Base-by-base conservation (phyloP, 2,329 filamentous ascomycete genomes). In the Nemania bipapillata region DNA sequence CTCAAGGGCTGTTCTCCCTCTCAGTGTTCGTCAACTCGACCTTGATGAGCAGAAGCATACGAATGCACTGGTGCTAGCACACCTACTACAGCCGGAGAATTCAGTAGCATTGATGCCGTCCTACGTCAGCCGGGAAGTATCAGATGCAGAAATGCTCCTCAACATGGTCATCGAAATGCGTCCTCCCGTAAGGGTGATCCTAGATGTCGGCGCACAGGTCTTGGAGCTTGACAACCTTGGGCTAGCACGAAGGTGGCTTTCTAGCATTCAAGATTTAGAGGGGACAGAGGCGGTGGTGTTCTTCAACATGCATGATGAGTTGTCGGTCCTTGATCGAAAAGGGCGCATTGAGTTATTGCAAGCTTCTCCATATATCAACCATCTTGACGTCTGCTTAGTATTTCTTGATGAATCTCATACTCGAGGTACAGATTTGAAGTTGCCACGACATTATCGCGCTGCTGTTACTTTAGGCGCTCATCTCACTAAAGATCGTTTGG, bases 361-460 rank as follows among this genome's bases (percentile, higher is more conserved):
- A 3, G 83, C 81, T 0, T 93, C 91, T 0, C 84, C 89, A 0
- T 92, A 87, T 72, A 78, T 80, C 0, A 80, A 83, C 0, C 84
- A 89, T 5, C 77, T 91, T 0, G 86, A 88, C 4, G 72, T 71
- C 0, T 94, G 91, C 63, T 76, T 92, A 0, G 82, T 93, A 0
- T 94, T 89, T 62, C 81, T 94, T 0, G 91, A 94, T 57, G 88
- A 94, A 65, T 85, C 86, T 0, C 91, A 94, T 69, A 92, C 91
- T 0, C 79, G 91, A 68, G 91, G 92, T 0, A 92, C 86, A 0
- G 91, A 94, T 70, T 74, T 94, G 0, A 86, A 85, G 37, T 77
- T 93, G 0, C 91, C 90, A 0, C 64, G 65, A 0, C 4, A 84
- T 12, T 90, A 89, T 70, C 81, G 87, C 0, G 92, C 91, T 0